Evolutionary conservation across 495 filamentous ascomycete genomes (phyloP).

Genomic region (Aspergillus indologenus): DNA sequence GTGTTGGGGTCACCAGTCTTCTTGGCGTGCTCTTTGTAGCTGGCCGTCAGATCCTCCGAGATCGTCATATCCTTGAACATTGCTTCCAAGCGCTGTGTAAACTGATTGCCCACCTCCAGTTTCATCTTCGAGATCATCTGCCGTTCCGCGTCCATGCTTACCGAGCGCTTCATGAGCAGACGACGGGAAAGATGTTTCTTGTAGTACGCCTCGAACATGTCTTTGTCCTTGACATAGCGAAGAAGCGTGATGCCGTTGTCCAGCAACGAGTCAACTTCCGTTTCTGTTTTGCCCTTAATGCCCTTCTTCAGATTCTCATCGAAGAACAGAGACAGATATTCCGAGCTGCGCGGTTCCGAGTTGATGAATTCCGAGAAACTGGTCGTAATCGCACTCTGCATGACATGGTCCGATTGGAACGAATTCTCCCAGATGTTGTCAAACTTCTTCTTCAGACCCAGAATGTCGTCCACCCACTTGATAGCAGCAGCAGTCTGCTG

Average conservation of each 20-base stretch:
- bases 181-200: conserved; percentile 93
- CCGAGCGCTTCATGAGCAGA: conserved; percentile 78
- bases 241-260: conserved; percentile 88
- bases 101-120: conserved; percentile 88
- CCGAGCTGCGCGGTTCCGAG: conserved; percentile 72
- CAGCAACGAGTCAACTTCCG: conserved; percentile 79
- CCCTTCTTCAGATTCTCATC: conserved; percentile 95
- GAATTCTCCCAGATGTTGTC: conserved; percentile 69
- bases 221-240: conserved; percentile 84
- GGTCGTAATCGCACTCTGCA: conserved; percentile 77
- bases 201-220: conserved; percentile 96
- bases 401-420: conserved; percentile 68
- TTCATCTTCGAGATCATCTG: conserved; percentile 97
- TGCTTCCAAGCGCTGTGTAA: conserved; percentile 86
- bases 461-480: conserved; percentile 91
- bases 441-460: conserved; percentile 84
- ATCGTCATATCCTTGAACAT: conserved; percentile 99
- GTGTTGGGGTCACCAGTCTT: conserved; percentile 61
- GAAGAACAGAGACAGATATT: conserved; percentile 94
- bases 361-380: conserved; percentile 94
- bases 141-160: conserved; percentile 86
- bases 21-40: conserved; percentile 67
- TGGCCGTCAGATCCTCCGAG: conserved; percentile 77
- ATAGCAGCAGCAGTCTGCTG: conserved; percentile 78
- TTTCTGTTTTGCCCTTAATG: conserved; percentile 87